A percentile compares a stretch with the other conserved stretches of the same genome.
Evolutionary conservation across 108 stramenopile species (phyloP).

Genomic region (Mediolabrus comicus): DNA sequence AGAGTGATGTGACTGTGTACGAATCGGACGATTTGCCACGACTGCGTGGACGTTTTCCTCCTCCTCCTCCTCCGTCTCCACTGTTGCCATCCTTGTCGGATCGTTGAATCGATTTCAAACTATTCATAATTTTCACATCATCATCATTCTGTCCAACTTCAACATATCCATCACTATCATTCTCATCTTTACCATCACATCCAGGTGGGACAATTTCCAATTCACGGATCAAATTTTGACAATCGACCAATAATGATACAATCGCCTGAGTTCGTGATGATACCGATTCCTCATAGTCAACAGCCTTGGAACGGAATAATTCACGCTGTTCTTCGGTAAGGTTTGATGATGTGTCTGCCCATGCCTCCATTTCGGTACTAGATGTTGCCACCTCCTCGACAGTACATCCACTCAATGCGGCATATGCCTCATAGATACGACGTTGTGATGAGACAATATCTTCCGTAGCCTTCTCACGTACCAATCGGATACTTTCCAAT

Average conservation of each 20-base stretch:
- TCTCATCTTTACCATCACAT: background rate
- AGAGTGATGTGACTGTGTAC: conserved; percentile 71
- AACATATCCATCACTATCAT: background rate
- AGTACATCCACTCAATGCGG: conserved; percentile 45
- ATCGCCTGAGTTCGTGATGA: conserved; percentile 62
- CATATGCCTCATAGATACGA: conserved; percentile 64
- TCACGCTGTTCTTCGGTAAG: conserved; percentile 56
- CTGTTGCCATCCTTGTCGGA: background rate
- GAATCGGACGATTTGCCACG: conserved; percentile 8
- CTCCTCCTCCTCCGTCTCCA: background rate
- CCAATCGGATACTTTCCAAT: conserved; percentile 51
- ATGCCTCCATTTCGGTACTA: conserved; percentile 46
- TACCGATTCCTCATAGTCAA: conserved; percentile 71
- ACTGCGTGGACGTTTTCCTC: background rate
- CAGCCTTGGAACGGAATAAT: conserved; percentile 61
- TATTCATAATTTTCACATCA: conserved; percentile 44
- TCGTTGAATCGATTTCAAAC: conserved; percentile 17
- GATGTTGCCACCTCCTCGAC: conserved; percentile 10
- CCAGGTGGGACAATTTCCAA: conserved; percentile 58
- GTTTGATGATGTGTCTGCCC: conserved; percentile 67
- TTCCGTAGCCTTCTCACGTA: conserved; percentile 42
- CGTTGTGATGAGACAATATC: conserved; percentile 50
- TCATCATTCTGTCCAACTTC: conserved; percentile 33
- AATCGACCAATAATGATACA: conserved; percentile 70
- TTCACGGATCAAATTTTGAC: conserved; percentile 76